Evolutionary conservation across 352 stramenopile species (phyloP).

Genomic region (Pythium phragmiticola): DNA sequence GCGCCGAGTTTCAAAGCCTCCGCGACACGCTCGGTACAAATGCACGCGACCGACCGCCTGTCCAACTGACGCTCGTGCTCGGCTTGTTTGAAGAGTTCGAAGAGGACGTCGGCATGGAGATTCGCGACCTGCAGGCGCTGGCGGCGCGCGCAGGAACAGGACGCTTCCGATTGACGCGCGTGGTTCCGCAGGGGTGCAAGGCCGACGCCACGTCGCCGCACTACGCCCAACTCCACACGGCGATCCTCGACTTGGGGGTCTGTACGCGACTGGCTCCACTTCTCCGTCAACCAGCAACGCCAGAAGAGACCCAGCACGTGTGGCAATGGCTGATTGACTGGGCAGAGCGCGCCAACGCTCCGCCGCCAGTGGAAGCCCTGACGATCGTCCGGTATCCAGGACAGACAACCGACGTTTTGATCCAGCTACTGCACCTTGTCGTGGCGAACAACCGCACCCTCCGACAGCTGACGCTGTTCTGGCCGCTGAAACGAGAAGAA

Average conservation of each 20-base stretch:
- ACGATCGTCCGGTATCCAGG: not conserved
- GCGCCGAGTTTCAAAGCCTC: not conserved
- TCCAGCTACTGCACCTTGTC: not conserved
- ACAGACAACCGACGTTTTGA: not conserved
- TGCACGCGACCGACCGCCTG: not conserved
- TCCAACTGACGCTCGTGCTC: constrained; percentile 13
- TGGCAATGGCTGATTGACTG: constrained; percentile 19
- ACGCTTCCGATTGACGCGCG: not conserved
- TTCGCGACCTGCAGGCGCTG: constrained; percentile 12
- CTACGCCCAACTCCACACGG: not conserved
- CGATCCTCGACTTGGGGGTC: constrained; percentile 3
- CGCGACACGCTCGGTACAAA: constrained; percentile 1
- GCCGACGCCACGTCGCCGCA: not conserved
- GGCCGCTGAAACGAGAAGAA: not conserved
- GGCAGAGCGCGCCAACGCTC: not conserved
- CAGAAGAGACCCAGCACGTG: not conserved
- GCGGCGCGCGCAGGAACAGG: not conserved
- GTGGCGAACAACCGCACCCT: not conserved
- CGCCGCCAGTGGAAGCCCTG: not conserved
- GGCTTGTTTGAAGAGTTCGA: not conserved
- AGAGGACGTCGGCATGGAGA: not conserved
- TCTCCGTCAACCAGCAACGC: not conserved
- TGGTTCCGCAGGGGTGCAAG: not conserved
- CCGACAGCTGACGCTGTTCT: not conserved
- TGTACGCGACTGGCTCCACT: not conserved